Evolutionary conservation across 2,329 filamentous ascomycete species (phyloP).

Genomic region (Hymenoscyphus fructigenus): DNA sequence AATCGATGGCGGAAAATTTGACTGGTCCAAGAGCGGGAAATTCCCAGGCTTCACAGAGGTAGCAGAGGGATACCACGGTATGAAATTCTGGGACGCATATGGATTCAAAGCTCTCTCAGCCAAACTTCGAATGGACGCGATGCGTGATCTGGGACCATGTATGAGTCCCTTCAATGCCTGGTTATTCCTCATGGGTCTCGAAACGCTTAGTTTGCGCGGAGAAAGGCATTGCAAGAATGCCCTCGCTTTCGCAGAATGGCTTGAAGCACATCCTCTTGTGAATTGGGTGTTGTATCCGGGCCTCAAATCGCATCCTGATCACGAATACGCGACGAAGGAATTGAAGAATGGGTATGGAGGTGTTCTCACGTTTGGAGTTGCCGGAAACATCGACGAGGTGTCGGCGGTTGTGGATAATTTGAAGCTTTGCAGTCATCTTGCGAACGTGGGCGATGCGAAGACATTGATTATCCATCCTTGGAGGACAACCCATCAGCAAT

Average conservation of each 20-base stretch:
- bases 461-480: slow-evolving; percentile 67
- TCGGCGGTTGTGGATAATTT: slow-evolving; percentile 68
- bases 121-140: slow-evolving; percentile 64
- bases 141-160: slow-evolving; percentile 62
- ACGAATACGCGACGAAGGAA: slow-evolving; percentile 65
- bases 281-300: slow-evolving; percentile 70
- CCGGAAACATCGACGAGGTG: slow-evolving; percentile 62
- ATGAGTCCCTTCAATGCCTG: slow-evolving; percentile 69
- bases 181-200: slow-evolving; percentile 64
- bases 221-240: slow-evolving; percentile 66
- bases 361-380: slow-evolving; percentile 67
- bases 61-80: slow-evolving; percentile 60
- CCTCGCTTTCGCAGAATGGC: slow-evolving; percentile 60
- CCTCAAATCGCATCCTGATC: slow-evolving; percentile 58
- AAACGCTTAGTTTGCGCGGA: slow-evolving; percentile 63
- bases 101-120: slow-evolving; percentile 63
- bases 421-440: slow-evolving; percentile 67
- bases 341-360: slow-evolving; percentile 64
- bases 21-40: slow-evolving; percentile 65
- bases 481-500: slow-evolving; percentile 67
- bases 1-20: slow-evolving; percentile 65
- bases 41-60: slow-evolving; percentile 69
- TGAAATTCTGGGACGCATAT: slow-evolving; percentile 68
- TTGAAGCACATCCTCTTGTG: slow-evolving; percentile 63
- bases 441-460: slow-evolving; percentile 64